Evolutionary conservation across 2,329 filamentous ascomycete genomes (phyloP), one percentile per base, ranked within the genome.

Genomic region (Chrysoporthe puriensis): DNA sequence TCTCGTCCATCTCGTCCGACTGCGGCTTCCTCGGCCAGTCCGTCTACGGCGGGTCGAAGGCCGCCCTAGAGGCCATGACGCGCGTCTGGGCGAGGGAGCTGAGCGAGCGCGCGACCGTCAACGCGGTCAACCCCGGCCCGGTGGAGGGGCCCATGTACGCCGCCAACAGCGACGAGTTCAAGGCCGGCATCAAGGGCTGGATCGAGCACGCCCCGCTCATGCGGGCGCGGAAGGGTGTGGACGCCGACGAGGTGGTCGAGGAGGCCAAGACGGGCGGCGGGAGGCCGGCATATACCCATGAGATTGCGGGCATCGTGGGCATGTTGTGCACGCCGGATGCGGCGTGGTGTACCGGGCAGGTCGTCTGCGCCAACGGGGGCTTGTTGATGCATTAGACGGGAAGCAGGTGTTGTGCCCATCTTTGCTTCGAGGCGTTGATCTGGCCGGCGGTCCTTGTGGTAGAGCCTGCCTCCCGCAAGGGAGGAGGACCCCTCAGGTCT

Each of bases 331-430:
- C 86, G 5, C 82, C 84, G 6, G 92, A 95, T 76, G 85, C 86
- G n/a, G 85, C 82, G 8, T 95, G 91, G 91, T 90, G 88, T 74
- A 96, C 92, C 0, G 92, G 92, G 1, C 91, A 90, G 77, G 90
- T 94, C 34, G 86, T 96, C 4, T 92, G 90, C 79, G 91, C 91
- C 8, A 95, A 95, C 75, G 92, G 92, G 1, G 92, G 92, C 7
- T 89, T 93, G 87, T 64, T 82, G 63, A 77, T 79, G 77, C 77
- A 76, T 63, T 72, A 70, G 54, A 43, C 14, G 16, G 40, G 18
- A 40, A 7, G 32, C 34, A 26, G 16, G 56, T 36, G 32, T 56
- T 14, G 21, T 32, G 52, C 52, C 14, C 9, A 4, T 14, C n/a
- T 7, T 50, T 50, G n/a, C 7, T 6, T 21, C 5, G 46, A 14